Conservation (phyloP, 805 yeast genomes). For the Myxozyma udenii region DNA sequence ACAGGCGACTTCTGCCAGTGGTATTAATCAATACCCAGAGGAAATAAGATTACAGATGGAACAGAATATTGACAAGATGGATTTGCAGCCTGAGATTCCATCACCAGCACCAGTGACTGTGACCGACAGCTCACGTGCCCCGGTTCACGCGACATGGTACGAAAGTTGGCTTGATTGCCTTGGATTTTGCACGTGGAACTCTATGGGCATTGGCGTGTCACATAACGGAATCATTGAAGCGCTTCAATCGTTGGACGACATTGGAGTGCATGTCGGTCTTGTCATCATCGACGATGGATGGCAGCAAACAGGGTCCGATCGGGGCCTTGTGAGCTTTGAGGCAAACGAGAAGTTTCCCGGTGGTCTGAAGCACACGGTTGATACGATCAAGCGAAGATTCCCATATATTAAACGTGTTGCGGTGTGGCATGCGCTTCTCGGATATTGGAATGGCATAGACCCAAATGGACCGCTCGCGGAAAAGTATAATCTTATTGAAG, state of each 20-base stretch:
- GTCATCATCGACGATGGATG: slow-evolving; percentile 39
- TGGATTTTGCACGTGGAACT: slow-evolving; percentile 39
- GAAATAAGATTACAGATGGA: neutral
- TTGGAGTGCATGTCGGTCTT: slow-evolving; percentile 29
- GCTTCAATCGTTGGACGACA: slow-evolving; percentile 30
- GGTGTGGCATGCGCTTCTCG: slow-evolving; percentile 38
- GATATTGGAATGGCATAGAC: slow-evolving; percentile 37
- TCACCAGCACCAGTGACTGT: slow-evolving; percentile 7
- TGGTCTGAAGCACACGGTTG: slow-evolving; percentile 35
- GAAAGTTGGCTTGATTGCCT: slow-evolving; percentile 34
- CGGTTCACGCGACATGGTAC: slow-evolving; percentile 25
- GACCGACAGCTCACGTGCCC: neutral
- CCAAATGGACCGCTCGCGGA: slow-evolving; percentile 32
- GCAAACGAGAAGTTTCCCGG: slow-evolving; percentile 34
- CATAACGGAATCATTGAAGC: slow-evolving; percentile 30
- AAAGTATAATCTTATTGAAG: slow-evolving; percentile 17
- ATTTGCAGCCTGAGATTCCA: neutral
- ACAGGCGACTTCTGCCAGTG: slow-evolving; percentile 4
- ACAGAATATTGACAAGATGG: too few relatives aligned
- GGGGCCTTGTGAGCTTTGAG: slow-evolving; percentile 32
- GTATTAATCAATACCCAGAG: neutral
- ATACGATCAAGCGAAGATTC: slow-evolving; percentile 22
- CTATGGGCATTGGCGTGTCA: slow-evolving; percentile 33
- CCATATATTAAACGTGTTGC: slow-evolving; percentile 35
- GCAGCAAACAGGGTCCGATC: slow-evolving; percentile 31